These are phyloP conservation scores for Leccinum sublutescens DNA, from an alignment of 768 basidiomycete genomes.

Conservation along the genomic window DNA sequence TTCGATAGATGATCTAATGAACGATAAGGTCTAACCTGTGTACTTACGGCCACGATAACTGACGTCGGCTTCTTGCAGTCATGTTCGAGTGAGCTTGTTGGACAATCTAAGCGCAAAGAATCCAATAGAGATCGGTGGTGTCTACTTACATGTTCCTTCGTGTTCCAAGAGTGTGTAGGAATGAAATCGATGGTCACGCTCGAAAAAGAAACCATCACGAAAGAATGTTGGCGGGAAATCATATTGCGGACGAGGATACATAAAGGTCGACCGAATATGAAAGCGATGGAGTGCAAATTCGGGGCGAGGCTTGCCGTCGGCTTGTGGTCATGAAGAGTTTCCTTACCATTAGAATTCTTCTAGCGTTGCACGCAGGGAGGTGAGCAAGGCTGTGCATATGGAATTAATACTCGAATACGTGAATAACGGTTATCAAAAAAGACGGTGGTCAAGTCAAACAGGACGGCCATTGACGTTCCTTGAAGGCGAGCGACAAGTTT, in stretches of 20 bases:
- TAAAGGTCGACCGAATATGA: not conserved
- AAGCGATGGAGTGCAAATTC: not conserved
- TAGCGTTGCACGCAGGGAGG: not conserved
- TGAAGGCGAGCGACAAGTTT: no score
- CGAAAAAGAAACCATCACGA: not conserved
- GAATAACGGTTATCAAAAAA: constrained; percentile 17
- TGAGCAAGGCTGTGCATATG: constrained; percentile 1
- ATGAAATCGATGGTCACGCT: not conserved
- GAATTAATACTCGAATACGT: constrained; percentile 18
- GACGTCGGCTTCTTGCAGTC: not conserved
- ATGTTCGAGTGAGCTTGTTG: not conserved
- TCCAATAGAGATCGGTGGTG: not conserved
- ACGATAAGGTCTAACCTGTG: not conserved
- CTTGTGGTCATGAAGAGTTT: not conserved
- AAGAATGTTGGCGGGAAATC: not conserved
- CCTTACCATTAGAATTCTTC: not conserved
- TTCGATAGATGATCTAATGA: not conserved
- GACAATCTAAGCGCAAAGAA: not conserved
- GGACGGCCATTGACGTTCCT: not conserved
- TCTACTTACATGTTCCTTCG: not conserved
- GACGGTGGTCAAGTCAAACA: not conserved
- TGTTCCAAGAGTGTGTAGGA: not conserved
- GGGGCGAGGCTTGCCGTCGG: not conserved
- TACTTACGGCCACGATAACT: not conserved
- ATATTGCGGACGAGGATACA: not conserved